These are phyloP conservation scores for Aspergillus hortae DNA, from an alignment of 2,329 filamentous ascomycete species.

Conservation along the genomic window DNA sequence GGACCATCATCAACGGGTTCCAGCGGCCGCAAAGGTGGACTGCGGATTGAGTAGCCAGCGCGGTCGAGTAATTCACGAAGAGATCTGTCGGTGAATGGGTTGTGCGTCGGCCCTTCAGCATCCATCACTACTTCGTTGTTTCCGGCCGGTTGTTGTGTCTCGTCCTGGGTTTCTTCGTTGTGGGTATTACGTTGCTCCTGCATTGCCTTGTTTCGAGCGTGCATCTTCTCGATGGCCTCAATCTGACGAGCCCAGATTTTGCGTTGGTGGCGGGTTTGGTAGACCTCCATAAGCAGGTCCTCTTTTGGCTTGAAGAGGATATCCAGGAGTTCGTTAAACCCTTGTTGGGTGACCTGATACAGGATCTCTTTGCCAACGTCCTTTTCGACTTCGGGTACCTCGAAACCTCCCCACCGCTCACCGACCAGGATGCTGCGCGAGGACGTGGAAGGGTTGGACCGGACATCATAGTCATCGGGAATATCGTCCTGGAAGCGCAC, in stretches of 20 bases:
- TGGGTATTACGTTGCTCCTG: conserved; percentile 16
- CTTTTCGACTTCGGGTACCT: conserved; percentile 73
- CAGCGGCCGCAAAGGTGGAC: conserved; percentile 12
- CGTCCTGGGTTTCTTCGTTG: conserved; percentile 1
- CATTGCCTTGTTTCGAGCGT: conserved; percentile 14
- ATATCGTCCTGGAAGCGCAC: conserved; percentile 71
- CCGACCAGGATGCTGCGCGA: conserved; percentile 63
- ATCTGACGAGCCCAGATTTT: conserved; percentile 49
- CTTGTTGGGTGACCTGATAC: conserved; percentile 87
- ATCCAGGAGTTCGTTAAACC: conserved; percentile 89
- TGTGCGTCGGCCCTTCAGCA: conserved; percentile 24
- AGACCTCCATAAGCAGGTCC: conserved; percentile 66
- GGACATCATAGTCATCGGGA: conserved; percentile 63
- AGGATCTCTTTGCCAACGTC: conserved; percentile 85
- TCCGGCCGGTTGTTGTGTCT: conserved; percentile 5
- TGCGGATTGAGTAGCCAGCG: conserved; percentile 37
- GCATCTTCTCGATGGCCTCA: conserved; percentile 31
- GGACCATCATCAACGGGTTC: conserved; percentile 19
- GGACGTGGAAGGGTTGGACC: conserved; percentile 69
- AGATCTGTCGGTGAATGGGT: conserved; percentile 32
- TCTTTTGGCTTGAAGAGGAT: conserved; percentile 79
- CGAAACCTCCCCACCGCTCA: conserved; percentile 73
- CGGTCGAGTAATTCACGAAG: conserved; percentile 42
- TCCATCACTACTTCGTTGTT: conserved; percentile 27
- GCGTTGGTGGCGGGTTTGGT: conserved; percentile 60